Evolutionary conservation across 148 eudicot species (phyloP), one percentile per base, ranked within the genome.

Genomic region (Mesembryanthemum crystallinum): DNA sequence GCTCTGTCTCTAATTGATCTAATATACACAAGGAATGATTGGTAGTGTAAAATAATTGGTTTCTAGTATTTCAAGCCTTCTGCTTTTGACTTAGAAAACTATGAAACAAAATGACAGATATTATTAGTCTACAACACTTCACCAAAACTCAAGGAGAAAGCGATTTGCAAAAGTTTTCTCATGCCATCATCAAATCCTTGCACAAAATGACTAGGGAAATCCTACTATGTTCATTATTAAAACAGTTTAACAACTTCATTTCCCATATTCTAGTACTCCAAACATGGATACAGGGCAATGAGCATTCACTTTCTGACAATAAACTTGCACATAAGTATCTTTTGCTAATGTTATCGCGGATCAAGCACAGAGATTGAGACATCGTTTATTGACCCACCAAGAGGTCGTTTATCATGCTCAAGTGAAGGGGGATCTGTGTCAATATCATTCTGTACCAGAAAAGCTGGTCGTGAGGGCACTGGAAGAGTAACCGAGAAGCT

Each of bases 401-500:
- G 64, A 52, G 63, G 28, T 35, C 1, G 43, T 2, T 21, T 21
- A 1, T 54, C 37, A 11, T 18, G 13, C n/a, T 8, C 62, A 29
- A 54, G 27, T 21, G 42, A 18, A 52, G 12, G 27, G 32, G 65
- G 14, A 14, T 71, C 43, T 6, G 4, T 9, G 43, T 39, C 55
- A 2, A 27, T 23, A 25, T 73, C 51, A 7, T 60, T 39, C 55
- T 29, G 35, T 11, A 62, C 29, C 1, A 62, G 12, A 24, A 74
- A 74, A 27, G 69, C 77, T n/a, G 77, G 77, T 37, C 25, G 14
- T n/a, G 59, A 71, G n/a, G 81, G 77, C 54, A 15, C 47, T 7
- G 80, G 69, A 47, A 77, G 51, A 0, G 76, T 65, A 28, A 49
- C 42, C 35, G 84, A 77, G 57, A 67, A 39, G 15, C 77, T 78